Conservation (phyloP, 2,329 filamentous ascomycete species). For the Botrytis cinerea region DNA sequence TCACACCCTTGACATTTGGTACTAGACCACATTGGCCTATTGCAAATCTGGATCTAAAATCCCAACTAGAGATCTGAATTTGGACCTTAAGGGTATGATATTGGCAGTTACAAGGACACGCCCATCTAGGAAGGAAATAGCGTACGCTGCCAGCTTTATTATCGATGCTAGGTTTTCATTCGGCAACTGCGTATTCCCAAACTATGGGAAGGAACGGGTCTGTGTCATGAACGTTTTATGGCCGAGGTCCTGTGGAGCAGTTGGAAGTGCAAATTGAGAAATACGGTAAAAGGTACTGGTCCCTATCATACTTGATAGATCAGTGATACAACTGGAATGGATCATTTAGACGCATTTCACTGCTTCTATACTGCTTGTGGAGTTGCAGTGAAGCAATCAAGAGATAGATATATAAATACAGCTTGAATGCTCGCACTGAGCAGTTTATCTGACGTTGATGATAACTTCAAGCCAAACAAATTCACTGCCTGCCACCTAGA, state of each 20-base stretch:
- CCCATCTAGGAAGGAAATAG: too few species aligned
- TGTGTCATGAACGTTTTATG: too few species aligned
- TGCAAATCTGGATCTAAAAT: neutral
- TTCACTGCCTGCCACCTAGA: neutral
- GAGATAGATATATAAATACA: too few species aligned
- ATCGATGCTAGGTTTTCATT: too few species aligned
- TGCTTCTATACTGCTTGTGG: neutral
- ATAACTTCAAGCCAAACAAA: neutral
- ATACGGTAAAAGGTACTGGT: too few species aligned
- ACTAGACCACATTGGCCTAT: neutral
- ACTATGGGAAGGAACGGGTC: neutral
- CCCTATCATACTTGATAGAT: neutral
- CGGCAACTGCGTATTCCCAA: neutral
- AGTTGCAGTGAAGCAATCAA: neutral
- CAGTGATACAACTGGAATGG: neutral
- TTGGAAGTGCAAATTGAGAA: neutral
- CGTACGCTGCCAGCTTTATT: neutral
- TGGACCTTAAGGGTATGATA: neutral
- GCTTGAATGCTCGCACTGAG: neutral
- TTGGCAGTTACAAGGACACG: fast-evolving
- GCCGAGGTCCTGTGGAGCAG: neutral
- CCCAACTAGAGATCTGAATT: neutral
- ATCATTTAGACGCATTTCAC: too few species aligned
- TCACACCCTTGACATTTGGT: neutral
- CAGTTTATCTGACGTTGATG: neutral